Evolutionary conservation across 441 rosid genomes (phyloP).

Genomic region (Pelargonium hybrid): DNA sequence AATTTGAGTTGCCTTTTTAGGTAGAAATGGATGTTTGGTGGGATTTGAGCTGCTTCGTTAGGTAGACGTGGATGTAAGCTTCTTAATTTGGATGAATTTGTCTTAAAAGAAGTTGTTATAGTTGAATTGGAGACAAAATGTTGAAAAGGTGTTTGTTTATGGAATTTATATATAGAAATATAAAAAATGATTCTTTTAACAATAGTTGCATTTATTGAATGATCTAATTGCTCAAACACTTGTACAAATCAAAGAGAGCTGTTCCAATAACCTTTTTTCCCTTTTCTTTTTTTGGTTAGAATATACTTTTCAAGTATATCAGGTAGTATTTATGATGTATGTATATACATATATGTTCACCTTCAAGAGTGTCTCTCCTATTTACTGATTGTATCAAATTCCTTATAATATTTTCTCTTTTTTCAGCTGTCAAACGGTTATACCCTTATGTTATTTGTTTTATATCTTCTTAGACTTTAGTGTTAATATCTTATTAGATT

Average conservation of each 20-base stretch:
- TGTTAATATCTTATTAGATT: background rate
- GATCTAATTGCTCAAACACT: background rate
- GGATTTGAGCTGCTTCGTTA: background rate
- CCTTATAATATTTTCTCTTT: background rate
- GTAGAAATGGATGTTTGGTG: background rate
- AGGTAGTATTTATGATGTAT: background rate
- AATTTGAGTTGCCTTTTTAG: background rate
- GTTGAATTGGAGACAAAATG: background rate
- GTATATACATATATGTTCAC: background rate
- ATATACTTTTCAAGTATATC: background rate
- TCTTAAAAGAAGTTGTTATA: background rate
- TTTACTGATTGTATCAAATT: background rate
- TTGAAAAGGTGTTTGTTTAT: background rate
- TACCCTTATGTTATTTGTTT: background rate
- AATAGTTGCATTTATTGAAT: background rate
- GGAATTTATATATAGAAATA: background rate
- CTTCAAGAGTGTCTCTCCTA: slow-evolving; percentile 2
- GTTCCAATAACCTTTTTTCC: background rate
- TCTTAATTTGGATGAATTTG: background rate
- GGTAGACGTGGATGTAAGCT: background rate
- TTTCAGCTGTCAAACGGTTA: background rate
- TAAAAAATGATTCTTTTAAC: background rate
- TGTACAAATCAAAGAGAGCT: background rate
- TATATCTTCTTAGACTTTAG: background rate
- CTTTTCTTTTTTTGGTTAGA: background rate